phyloP scores from a whole-genome alignment of 2,329 filamentous ascomycete genomes.

The Sporothrix inflata region DNA sequence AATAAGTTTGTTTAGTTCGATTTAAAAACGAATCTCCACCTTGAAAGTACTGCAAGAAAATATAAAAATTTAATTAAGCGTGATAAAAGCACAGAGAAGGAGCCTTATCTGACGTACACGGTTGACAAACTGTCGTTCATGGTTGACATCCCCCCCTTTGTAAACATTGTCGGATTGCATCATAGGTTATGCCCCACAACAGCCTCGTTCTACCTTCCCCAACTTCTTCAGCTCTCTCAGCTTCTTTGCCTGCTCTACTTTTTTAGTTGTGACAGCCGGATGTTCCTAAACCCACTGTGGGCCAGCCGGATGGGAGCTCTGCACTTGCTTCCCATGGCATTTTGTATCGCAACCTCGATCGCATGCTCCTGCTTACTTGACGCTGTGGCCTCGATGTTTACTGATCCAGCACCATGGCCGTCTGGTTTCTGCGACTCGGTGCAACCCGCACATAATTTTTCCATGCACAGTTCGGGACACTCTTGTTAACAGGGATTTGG shows the following conservation, averaged over 20 bases:
- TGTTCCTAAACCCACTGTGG: background rate
- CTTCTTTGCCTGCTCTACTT: background rate
- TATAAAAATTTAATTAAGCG: background rate
- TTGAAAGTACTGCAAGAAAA: background rate
- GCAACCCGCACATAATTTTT: background rate
- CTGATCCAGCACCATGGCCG: background rate
- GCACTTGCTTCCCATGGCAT: background rate
- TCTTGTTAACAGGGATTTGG: background rate
- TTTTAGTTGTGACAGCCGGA: too few relatives aligned
- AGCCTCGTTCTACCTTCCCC: background rate
- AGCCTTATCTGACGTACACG: too few relatives aligned
- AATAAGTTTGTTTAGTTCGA: too few relatives aligned
- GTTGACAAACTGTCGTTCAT: too few relatives aligned
- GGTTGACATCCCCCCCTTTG: too few relatives aligned
- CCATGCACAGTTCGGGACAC: background rate
- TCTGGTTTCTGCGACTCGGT: too few relatives aligned
- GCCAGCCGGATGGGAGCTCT: background rate
- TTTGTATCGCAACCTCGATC: background rate
- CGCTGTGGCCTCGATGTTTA: background rate
- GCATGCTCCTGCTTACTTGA: background rate
- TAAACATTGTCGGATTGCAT: background rate
- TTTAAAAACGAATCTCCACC: too few relatives aligned
- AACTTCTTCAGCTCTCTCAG: background rate
- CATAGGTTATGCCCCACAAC: background rate
- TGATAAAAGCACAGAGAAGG: too few relatives aligned